These are phyloP conservation scores for Dendrostoma leiphaemia DNA, from an alignment of 2,329 filamentous ascomycete genomes.

Conservation along the genomic window DNA sequence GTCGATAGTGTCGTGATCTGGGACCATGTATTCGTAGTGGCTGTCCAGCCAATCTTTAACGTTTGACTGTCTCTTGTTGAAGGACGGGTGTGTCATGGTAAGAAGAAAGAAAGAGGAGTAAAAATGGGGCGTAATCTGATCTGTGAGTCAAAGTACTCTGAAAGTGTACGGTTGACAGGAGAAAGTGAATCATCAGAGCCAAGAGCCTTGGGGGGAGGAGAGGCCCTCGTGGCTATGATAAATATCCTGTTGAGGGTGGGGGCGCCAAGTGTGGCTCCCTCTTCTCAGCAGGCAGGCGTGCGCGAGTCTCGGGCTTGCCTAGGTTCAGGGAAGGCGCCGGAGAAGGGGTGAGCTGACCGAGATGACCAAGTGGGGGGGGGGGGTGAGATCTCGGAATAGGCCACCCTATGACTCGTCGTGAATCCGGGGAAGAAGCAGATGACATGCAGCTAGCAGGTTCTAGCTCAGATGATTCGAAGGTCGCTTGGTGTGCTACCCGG, in stretches of 20 bases:
- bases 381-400: neutral
- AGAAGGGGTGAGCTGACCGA: neutral
- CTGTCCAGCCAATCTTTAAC: slow-evolving; percentile 17
- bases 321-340: neutral
- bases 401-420: neutral
- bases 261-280: too few relatives aligned
- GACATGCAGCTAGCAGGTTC: neutral
- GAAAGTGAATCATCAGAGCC: too few relatives aligned
- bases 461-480: neutral
- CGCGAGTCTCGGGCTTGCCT: neutral
- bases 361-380: neutral
- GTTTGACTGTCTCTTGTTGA: slow-evolving; percentile 1
- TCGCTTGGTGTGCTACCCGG: neutral
- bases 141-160: neutral
- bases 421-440: neutral
- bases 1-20: slow-evolving; percentile 8
- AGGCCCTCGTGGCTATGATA: neutral
- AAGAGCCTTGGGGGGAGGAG: too few relatives aligned
- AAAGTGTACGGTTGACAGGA: too few relatives aligned
- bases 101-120: neutral
- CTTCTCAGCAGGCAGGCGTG: neutral
- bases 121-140: too few relatives aligned
- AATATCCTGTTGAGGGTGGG: neutral
- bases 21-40: slow-evolving; percentile 16
- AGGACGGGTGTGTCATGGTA: slow-evolving; percentile 10